phyloP scores from a whole-genome alignment of 768 basidiomycete species.

The Pleurotus pulmonarius region DNA sequence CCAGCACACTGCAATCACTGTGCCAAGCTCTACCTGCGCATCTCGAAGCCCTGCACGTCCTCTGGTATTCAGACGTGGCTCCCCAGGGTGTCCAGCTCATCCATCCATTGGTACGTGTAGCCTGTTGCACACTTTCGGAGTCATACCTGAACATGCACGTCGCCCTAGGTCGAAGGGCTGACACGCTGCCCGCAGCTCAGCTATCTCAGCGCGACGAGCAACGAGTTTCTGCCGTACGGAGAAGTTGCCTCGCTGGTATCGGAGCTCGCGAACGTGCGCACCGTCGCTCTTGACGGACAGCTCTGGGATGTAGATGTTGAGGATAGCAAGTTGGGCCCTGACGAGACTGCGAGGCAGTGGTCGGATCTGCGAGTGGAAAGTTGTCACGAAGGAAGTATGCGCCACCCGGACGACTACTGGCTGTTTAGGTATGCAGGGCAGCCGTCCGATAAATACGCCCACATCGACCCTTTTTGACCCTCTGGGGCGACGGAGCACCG shows the following conservation, averaged over 20 bases:
- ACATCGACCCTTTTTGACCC: neutral
- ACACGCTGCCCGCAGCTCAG: too few species aligned
- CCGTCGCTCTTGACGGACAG: neutral
- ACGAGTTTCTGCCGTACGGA: neutral
- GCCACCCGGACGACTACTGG: neutral
- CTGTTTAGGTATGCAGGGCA: constrained; percentile 4
- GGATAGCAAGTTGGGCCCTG: neutral
- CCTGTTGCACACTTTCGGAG: too few species aligned
- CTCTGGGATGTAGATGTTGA: too few species aligned
- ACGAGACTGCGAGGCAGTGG: neutral
- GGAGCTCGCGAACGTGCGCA: neutral
- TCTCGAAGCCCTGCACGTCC: too few species aligned
- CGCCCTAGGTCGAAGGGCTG: too few species aligned
- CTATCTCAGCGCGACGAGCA: neutral
- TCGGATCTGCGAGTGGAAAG: neutral
- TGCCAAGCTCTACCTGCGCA: too few species aligned
- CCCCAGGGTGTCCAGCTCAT: too few species aligned
- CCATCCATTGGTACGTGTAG: too few species aligned
- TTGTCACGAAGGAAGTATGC: neutral
- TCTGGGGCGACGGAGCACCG: too few species aligned
- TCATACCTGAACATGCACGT: too few species aligned
- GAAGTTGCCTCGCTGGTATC: neutral
- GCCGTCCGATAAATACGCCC: neutral
- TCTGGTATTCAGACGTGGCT: too few species aligned
- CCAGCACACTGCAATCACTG: too few species aligned